Base-by-base conservation (phyloP, 768 basidiomycete genomes). In the Rhodosporidiobolus sp. region DNA sequence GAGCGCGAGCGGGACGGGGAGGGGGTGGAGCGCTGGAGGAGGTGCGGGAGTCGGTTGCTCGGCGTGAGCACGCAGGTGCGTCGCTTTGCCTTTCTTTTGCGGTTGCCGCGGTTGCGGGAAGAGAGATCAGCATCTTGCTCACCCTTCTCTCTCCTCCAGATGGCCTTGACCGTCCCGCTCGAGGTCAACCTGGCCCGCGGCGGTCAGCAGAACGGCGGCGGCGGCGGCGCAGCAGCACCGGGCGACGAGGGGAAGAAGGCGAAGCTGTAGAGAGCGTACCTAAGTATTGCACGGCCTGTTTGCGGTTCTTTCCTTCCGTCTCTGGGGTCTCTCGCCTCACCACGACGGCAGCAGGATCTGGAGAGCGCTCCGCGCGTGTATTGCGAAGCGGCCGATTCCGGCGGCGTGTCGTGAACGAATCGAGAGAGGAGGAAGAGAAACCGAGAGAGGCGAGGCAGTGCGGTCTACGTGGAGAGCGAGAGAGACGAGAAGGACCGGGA, bases 51-150 rank as follows among this genome's bases (percentile, higher is more conserved):
- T 10, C n/a, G 65, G 35, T 60, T 62, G 38, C 53, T 73, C 30
- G 72, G 72, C 30, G 55, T 73, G 5, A 69, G 67, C n/a, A 73
- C 72, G 20, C 72, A 73, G 72, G 70, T 72, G 46, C 59, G 70
- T n/a, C n/a, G n/a, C 19, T 28, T 20, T 22, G 4, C 38, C 2
- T 55, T 65, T 46, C 55, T 26, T 30, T 8, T 20, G 6, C 1
- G 45, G 6, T 20, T 12, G 28, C 19, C 32, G 12, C 24, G n/a
- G 16, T 9, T 48, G 38, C 50, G 2, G 20, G 2, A n/a, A 0
- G 12, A 24, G 2, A 5, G 24, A 11, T 55, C 35, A 9, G 17
- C 50, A 16, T 46, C 32, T 32, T 20, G 34, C 50, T 5, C 24
- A 3, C 28, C 5, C 12, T n/a, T 17, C 32, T 12, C 20, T 12